Conservation (phyloP, 2,329 filamentous ascomycete species). For the Fonsecaea monophora region DNA sequence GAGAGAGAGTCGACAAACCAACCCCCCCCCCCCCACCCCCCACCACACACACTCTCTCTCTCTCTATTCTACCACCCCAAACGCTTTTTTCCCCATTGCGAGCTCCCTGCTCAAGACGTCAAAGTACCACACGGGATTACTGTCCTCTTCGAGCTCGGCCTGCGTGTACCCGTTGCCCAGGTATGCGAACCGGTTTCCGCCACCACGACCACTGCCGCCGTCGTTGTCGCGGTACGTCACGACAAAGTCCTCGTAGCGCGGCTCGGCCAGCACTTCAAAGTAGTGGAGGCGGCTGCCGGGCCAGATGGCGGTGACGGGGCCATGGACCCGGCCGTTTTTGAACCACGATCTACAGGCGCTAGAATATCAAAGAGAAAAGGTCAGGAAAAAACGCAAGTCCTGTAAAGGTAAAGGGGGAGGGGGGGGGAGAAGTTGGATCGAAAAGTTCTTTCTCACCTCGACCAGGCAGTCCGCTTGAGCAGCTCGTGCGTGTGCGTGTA, state of each 20-base stretch:
- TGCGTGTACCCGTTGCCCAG: slow-evolving; percentile 48
- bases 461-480: slow-evolving; percentile 22
- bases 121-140: slow-evolving; percentile 22
- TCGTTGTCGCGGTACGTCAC: slow-evolving; percentile 41
- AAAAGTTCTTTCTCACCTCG: neutral
- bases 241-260: slow-evolving; percentile 46
- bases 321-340: slow-evolving; percentile 31
- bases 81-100: neutral
- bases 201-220: slow-evolving; percentile 37
- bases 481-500: slow-evolving; percentile 19
- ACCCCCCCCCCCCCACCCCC: no score
- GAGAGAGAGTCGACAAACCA: no score
- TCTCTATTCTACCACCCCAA: neutral
- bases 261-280: slow-evolving; percentile 44
- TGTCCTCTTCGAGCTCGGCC: slow-evolving; percentile 7
- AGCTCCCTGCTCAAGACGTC: slow-evolving; percentile 12
- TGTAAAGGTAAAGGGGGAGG: no score
- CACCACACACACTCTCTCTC: no score
- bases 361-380: neutral
- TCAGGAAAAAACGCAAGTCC: no score
- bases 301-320: slow-evolving; percentile 16
- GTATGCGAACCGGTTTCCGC: slow-evolving; percentile 46
- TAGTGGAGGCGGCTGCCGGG: slow-evolving; percentile 27
- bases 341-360: slow-evolving; percentile 24
- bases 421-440: no score